Evolutionary conservation across 2,329 filamentous ascomycete species (phyloP), one percentile per base, ranked within the genome.

Genomic region (Coleophoma eucalyptorum): DNA sequence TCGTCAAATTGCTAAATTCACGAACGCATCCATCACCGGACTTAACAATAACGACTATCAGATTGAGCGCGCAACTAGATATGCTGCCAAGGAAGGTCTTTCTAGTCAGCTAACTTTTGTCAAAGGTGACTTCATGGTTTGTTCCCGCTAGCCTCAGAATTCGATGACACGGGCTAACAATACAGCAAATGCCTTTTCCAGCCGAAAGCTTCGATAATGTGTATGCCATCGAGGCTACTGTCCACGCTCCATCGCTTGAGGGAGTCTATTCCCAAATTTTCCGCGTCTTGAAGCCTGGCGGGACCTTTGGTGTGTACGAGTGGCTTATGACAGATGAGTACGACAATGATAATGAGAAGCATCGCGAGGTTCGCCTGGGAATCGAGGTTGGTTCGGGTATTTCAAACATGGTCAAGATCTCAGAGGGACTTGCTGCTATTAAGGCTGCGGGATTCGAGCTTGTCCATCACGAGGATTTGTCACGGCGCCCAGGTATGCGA

Each of bases 21-120:
- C 90, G 13, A 93, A 90, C 54, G 87, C 84, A 63, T 90, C 97
- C 64, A 82, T 97, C 57, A 87, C 90, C 31, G 94, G 94, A 44
- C 75, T 97, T 68, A 99, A 97, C 84, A 97, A 97, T 84, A 97
- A 97, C 73, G 90, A 97, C 76, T 97, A 97, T 78, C 94, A 97
- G 75, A 96, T 97, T 60, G 85, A 97, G 69, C 89, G 94, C 59
- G 93, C 92, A n/a, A 92, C 86, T 16, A 78, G 80, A 51, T 97
- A 97, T 68, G 90, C 92, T 3, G 72, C 80, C 55, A 90, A 92
- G 73, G 90, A 96, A 72, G 85, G 86, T 48, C 77, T 97, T 47
- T 80, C 86, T 2, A 71, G 90, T 65, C 91, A 97, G 75, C 76
- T 97, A 59, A 79, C 79, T 55, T 97, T 91, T 63, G 87, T 90